Base-by-base conservation (phyloP, 345 rosid genomes). In the Brassica cretica region DNA sequence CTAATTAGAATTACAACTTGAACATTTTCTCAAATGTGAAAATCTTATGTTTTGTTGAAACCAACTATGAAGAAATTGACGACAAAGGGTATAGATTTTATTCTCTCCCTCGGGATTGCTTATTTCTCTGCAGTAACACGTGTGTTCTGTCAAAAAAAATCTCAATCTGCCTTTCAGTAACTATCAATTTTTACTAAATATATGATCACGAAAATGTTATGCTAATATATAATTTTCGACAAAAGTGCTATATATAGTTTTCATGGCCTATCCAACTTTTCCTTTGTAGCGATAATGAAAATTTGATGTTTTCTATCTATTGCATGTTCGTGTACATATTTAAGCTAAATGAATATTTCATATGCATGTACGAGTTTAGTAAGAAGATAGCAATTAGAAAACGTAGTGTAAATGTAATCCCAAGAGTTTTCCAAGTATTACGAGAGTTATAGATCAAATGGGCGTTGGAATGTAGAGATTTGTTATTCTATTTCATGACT, bases 61-160 rank as follows among this genome's bases (percentile, higher is more conserved):
- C 66, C 24, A 77, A 49, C 14, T 6, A 3, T 44, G n/a, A 44
- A 44, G 21, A 15, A 55, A 21, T 55, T 55, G 37, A 27, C 46
- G 18, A 71, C 51, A 37, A 4, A 46, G 27, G 15, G 59, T 64
- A 39, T 27, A 77, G 61, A 78, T 41, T 78, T 59, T 66, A 59
- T 78, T 44, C 77, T 14, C 16, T 41, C 69, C 73, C 56, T 78
- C 73, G 81, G 77, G 73, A 72, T 78, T 72, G 81, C 73, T 66
- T 60, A 66, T 66, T n/a, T 58, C 8, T 55, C 56, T 78, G 76
- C 81, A 71, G 64, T 59, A 46, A 78, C 77, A 78, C 64, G 68
- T 72, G 73, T 11, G 73, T 21, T 67, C 16, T 35, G 58, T 72
- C 44, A 66, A 66, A 29, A 32, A 30, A 15, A 72, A 58, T 44